Base-by-base conservation (phyloP, 306 rosid genomes). In the Carpinus viminea region DNA sequence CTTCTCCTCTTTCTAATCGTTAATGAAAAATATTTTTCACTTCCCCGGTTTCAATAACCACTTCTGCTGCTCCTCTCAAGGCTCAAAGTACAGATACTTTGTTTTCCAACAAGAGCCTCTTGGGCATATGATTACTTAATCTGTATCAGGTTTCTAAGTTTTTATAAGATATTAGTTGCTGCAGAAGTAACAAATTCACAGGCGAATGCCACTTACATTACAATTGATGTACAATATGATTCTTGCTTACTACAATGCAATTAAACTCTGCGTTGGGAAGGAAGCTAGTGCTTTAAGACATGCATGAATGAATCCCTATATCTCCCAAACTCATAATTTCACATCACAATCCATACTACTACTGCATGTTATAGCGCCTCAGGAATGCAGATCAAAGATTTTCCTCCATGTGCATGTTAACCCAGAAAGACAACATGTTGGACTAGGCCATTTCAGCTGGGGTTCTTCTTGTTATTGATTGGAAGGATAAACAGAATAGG, bases 401-500 rank as follows among this genome's bases (percentile, higher is more conserved):
- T 66, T 66, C 15, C 15, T 65, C 71, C 21, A 28, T 28, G 12
- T 28, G 12, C 7, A 31, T 36, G 10, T 10, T 8, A 28, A 8
- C 46, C 48, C 71, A 8, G 26, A 65, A 18, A 17, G 50, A 38
- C 12, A 65, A 41, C 18, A 36, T 66, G 71, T 50, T 36, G 71
- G 71, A 34, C 26, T 65, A 17, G 15, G 48, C 26, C 26, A 66
- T 65, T 18, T 36, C 26, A 66, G 71, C 72, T 18, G 15, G 50
- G 28, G 28, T 62, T 57, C 72, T 38, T 66, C 69, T 50, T 8
- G 28, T 16, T 4, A 9, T 41, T 5, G 18, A 36, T 65, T 38
- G n/a, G 68, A 12, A 65, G 55, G 68, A 71, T 15, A 38, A 46
- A 64, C 66, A 48, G 26, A 66, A 41, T 24, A 79, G 48, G 47